These are phyloP conservation scores for Irpex lacteus DNA, from an alignment of 1,284 basidiomycete genomes.

Conservation along the genomic window DNA sequence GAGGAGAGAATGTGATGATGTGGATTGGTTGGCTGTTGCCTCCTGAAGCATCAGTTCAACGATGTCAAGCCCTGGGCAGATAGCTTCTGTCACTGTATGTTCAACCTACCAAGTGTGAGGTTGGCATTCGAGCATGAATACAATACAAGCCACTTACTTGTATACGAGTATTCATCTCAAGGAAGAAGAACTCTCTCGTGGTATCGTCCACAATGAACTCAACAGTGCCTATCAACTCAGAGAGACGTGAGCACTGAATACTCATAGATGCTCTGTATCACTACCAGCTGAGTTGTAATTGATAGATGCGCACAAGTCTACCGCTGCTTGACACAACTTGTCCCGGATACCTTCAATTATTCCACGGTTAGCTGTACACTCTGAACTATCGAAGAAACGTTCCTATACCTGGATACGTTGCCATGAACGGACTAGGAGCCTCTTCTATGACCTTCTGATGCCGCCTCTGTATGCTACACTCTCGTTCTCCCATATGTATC, in stretches of 20 bases:
- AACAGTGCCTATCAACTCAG: conserved; percentile 47
- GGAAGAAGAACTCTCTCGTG: conserved; percentile 59
- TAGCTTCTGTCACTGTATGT: conserved; percentile 65
- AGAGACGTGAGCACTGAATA: background rate
- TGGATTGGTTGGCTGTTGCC: conserved; percentile 37
- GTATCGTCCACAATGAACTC: conserved; percentile 66
- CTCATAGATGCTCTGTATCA: background rate
- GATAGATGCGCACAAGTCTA: conserved; percentile 47
- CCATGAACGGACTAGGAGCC: conserved; percentile 53
- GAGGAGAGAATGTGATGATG: conserved; percentile 23
- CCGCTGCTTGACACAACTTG: conserved; percentile 52
- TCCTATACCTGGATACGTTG: conserved; percentile 34
- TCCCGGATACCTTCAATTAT: too few relatives aligned
- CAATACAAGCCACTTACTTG: conserved; percentile 38
- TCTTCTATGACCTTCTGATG: conserved; percentile 80
- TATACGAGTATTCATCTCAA: conserved; percentile 75
- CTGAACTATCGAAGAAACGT: background rate
- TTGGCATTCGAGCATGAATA: background rate
- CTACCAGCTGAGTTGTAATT: conserved; percentile 59
- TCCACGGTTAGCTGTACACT: background rate
- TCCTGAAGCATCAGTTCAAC: conserved; percentile 66
- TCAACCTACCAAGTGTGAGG: conserved; percentile 64
- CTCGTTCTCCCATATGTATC: conserved; percentile 68
- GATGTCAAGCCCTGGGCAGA: conserved; percentile 58
- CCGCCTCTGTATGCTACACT: conserved; percentile 68